Base-by-base conservation (phyloP, 495 filamentous ascomycete species). In the Aspergillus ostianus region DNA sequence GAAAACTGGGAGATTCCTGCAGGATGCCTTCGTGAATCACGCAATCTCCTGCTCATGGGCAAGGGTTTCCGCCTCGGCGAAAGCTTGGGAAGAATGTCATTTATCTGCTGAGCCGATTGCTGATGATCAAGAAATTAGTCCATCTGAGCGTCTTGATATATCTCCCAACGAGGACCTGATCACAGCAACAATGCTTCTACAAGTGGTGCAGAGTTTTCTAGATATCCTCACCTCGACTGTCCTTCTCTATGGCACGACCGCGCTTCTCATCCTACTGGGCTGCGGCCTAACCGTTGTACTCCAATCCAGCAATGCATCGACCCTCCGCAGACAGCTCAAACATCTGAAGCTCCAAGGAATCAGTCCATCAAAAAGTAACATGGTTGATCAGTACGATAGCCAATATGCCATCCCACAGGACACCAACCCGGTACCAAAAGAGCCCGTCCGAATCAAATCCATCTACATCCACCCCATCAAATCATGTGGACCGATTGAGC, bases 381-480 rank as follows among this genome's bases (percentile, higher is more conserved):
- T 59, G 57, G 6, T 23, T 6, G 57, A 54, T 13, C 57, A 59
- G n/a, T 59, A 59, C 26, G 59, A 59, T 29, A 30, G 51, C 6
- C 56, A 59, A 50, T 65, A 47, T 20, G 23, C 18, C 47, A 20
- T 49, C 26, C 48, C 55, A 32, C 29, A 54, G 41, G 47, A 44
- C 15, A 44, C 36, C 8, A 4, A 10, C 30, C 29, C 29, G 6
- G 29, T 12, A 10, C 17, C 47, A 0, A 18, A 56, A 17, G 51
- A 47, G 21, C 63, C 55, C 41, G 15, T 55, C 7, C 59, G 51
- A 0, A 59, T 65, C 47, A 65, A 65, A 44, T 17, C 59, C 29
- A 32, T 65, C 20, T 65, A 62, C 36, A 54, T 65, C 13, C 63
- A 65, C n/a, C 63, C 63, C 2, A 53, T 65, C 56, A 65, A 65